Conservation (phyloP, 2,329 filamentous ascomycete species). For the Cordyceps tenuipes region DNA sequence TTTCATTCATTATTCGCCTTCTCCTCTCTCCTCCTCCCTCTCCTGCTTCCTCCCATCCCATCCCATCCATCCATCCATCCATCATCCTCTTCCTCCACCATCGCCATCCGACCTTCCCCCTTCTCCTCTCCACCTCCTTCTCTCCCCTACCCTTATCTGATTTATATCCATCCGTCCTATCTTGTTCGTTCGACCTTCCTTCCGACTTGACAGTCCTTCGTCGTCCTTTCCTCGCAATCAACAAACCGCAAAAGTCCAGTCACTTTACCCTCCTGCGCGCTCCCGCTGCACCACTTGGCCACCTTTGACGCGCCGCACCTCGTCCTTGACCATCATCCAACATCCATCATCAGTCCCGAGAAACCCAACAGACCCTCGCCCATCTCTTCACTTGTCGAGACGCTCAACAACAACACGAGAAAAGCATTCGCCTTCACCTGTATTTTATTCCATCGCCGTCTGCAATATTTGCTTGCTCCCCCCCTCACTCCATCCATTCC, state of each 20-base stretch:
- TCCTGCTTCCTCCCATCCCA: conserved; percentile 13
- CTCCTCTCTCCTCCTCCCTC: conserved; percentile 20
- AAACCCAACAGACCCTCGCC: neutral
- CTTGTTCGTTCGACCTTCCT: conserved; percentile 15
- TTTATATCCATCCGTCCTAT: conserved; percentile 18
- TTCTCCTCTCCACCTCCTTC: conserved; percentile 21
- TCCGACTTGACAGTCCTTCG: conserved; percentile 18
- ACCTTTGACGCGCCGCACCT: neutral
- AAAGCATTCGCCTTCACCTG: conserved; percentile 10
- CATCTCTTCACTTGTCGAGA: neutral
- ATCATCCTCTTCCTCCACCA: conserved; percentile 20
- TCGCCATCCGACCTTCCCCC: conserved; percentile 20
- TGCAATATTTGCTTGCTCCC: neutral
- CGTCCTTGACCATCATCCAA: neutral
- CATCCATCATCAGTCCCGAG: neutral
- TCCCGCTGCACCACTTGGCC: neutral
- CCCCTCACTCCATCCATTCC: neutral
- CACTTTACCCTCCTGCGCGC: conserved; percentile 4
- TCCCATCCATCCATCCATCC: neutral
- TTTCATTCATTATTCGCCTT: neutral
- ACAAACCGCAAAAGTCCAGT: conserved; percentile 15
- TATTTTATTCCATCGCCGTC: conserved; percentile 8
- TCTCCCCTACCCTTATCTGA: conserved; percentile 20
- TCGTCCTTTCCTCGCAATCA: conserved; percentile 20
- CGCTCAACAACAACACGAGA: neutral